phyloP scores from a whole-genome alignment of 2,329 filamentous ascomycete genomes.

The Claviceps arundinis region DNA sequence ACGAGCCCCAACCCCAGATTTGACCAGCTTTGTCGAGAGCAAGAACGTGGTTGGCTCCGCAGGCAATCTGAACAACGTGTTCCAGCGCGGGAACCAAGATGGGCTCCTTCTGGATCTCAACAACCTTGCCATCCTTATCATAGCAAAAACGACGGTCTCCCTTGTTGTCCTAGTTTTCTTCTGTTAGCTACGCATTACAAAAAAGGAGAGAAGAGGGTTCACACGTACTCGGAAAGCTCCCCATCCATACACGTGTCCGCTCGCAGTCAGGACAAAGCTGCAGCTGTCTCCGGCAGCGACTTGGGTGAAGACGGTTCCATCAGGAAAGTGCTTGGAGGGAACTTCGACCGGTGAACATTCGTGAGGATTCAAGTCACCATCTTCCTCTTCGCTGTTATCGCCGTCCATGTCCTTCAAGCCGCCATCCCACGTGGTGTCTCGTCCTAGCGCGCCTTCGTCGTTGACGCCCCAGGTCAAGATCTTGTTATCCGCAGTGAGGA shows the following conservation, averaged over 20 bases:
- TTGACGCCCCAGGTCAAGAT: conserved; percentile 83
- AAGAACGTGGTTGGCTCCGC: conserved; percentile 58
- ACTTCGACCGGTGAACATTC: conserved; percentile 56
- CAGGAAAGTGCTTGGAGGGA: conserved; percentile 43
- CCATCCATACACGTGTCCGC: conserved; percentile 70
- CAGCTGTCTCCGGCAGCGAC: conserved; percentile 62
- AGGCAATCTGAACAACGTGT: conserved; percentile 50
- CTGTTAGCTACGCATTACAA: neutral
- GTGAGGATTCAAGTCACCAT: conserved; percentile 55
- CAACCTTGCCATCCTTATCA: conserved; percentile 25
- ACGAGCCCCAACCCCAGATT: conserved; percentile 59
- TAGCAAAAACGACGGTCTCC: conserved; percentile 36
- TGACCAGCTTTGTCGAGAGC: conserved; percentile 52
- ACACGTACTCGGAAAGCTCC: conserved; percentile 61
- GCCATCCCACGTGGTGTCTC: conserved; percentile 57
- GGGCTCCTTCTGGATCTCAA: conserved; percentile 37
- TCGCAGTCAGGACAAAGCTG: conserved; percentile 61
- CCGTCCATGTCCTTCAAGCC: conserved; percentile 43
- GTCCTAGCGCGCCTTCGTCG: conserved; percentile 67
- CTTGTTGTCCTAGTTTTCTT: conserved; percentile 1
- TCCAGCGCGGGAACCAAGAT: conserved; percentile 47
- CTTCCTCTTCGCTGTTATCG: conserved; percentile 45
- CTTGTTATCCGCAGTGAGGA: conserved; percentile 66
- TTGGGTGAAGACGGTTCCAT: conserved; percentile 47
- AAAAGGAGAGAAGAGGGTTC: conserved; percentile 23